A percentile compares a stretch with the other conserved stretches of the same genome.
Evolutionary conservation across 2,329 filamentous ascomycete genomes (phyloP).

Genomic region (Scedosporium apiospermum): DNA sequence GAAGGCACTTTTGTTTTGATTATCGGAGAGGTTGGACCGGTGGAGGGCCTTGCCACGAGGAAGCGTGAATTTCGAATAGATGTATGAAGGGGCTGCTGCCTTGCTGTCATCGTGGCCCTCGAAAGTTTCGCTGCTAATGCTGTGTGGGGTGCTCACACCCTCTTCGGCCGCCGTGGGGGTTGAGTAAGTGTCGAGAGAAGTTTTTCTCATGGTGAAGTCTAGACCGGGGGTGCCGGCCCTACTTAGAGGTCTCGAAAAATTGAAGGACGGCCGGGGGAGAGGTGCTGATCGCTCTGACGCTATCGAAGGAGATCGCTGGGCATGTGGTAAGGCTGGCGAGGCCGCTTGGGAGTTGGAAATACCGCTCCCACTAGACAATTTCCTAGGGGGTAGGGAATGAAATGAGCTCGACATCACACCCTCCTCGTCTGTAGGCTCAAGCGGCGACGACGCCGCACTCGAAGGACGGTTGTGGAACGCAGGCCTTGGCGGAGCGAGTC

Average conservation of each 20-base stretch:
- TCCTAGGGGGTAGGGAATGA: conserved; percentile 61
- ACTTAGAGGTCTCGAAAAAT: conserved; percentile 89
- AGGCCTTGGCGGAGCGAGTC: conserved; percentile 40
- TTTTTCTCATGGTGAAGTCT: conserved; percentile 51
- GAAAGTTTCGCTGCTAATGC: conserved; percentile 62
- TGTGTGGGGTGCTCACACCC: conserved; percentile 58
- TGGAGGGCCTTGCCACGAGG: conserved; percentile 76
- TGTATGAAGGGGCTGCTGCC: conserved; percentile 63
- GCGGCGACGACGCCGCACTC: conserved; percentile 53
- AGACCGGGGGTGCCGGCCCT: conserved; percentile 52
- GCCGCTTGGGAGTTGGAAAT: conserved; percentile 26
- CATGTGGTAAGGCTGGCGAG: conserved; percentile 53
- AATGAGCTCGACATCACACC: conserved; percentile 43
- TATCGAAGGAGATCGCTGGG: conserved; percentile 72
- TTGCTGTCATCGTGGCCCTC: conserved; percentile 41
- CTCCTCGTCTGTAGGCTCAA: conserved; percentile 64
- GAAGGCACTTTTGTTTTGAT: conserved; percentile 40
- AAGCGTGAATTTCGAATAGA: conserved; percentile 75
- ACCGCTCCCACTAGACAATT: conserved; percentile 63
- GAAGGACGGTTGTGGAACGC: conserved; percentile 43
- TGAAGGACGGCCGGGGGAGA: conserved; percentile 68
- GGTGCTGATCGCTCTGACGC: conserved; percentile 69
- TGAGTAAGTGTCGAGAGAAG: conserved; percentile 58
- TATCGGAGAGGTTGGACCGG: conserved; percentile 51
- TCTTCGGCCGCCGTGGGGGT: conserved; percentile 57